Evolutionary conservation across 2,329 filamentous ascomycete genomes (phyloP).

Genomic region (Alternaria incomplexa): DNA sequence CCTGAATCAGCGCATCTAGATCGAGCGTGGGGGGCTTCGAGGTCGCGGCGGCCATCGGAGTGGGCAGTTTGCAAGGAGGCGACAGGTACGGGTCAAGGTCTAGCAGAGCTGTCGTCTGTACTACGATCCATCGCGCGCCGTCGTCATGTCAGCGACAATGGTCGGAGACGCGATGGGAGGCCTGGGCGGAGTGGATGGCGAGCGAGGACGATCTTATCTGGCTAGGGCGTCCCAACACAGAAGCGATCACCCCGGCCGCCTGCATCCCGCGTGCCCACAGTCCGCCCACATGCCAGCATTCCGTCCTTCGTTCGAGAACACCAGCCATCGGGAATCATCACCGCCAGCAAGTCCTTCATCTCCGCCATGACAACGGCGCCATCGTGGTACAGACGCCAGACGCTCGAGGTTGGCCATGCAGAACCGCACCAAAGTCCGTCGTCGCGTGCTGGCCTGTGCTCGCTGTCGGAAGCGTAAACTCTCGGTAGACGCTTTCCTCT

Average conservation of each 20-base stretch:
- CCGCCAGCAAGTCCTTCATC: constrained; percentile 2
- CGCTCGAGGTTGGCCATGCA: constrained; percentile 31
- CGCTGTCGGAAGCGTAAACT: constrained; percentile 46
- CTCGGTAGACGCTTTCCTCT: constrained; percentile 28
- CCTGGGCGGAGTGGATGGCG: constrained; percentile 12
- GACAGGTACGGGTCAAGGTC: not conserved
- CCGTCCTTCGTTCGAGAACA: constrained; percentile 10
- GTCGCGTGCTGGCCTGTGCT: constrained; percentile 45
- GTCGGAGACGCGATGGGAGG: constrained; percentile 1
- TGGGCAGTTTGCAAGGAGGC: not conserved
- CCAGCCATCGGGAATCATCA: constrained; percentile 16
- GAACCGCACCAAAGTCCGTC: constrained; percentile 42
- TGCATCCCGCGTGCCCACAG: constrained; percentile 13
- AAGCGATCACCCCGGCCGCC: constrained; percentile 18
- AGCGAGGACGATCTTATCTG: constrained; percentile 17
- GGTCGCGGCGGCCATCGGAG: constrained; percentile 24
- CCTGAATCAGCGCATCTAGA: constrained; percentile 33
- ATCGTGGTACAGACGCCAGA: constrained; percentile 17
- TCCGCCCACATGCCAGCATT: constrained; percentile 7
- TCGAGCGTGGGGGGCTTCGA: constrained; percentile 20
- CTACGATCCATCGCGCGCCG: not conserved
- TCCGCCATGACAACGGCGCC: constrained; percentile 31
- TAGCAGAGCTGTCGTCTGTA: not conserved
- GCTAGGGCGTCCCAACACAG: constrained; percentile 21
- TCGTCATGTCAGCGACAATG: not conserved